Base-by-base conservation (phyloP, 169 alveolate species). In the Eimeria sp. region DNA sequence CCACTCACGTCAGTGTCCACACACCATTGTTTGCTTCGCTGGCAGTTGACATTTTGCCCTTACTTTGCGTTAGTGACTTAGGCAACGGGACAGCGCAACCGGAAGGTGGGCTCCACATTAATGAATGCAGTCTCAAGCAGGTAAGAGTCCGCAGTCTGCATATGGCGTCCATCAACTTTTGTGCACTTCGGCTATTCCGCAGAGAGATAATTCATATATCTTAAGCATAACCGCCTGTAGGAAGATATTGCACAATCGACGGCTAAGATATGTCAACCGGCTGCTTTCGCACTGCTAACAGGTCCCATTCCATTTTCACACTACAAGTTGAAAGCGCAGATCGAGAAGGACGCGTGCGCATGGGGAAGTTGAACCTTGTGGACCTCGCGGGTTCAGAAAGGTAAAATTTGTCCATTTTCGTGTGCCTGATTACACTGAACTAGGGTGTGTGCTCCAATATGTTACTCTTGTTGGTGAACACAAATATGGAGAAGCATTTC, bases 321-420 rank as follows among this genome's bases (percentile, higher is more conserved):
- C 95, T 98, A 40, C 97, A 97, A 40, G 97, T 99, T 14, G 99
- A 99, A 97, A 97, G 98, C 77, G 89, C 62, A 91, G 95, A 90
- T 13, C 49, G 6, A 56, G 95, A 82, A 10, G 95, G 94, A 25
- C 96, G 83, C 68, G 91, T 96, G 58, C 95, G 98, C 89, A 98
- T 98, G 68, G 99, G 99, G 11, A 98, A 98, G 95, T 97, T 99
- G 85, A 98, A 99, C 95, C 97, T 99, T 85, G 99, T 98, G 27
- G 99, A 99, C 97, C 96, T 99, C 37, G 99, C 99, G 1, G 99
- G 99, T 23, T 97, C 99, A 60, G 99, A 98, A 94, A 97, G 99
- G 95, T 76, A 72, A 49, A 2, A 3, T 33, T 49, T 30, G 68
- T 49, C 27, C 49, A 6, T 18, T 80, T 54, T 54, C 43, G 40